phyloP scores from a whole-genome alignment of 768 basidiomycete species.

The Boletus subcaerulescens region DNA sequence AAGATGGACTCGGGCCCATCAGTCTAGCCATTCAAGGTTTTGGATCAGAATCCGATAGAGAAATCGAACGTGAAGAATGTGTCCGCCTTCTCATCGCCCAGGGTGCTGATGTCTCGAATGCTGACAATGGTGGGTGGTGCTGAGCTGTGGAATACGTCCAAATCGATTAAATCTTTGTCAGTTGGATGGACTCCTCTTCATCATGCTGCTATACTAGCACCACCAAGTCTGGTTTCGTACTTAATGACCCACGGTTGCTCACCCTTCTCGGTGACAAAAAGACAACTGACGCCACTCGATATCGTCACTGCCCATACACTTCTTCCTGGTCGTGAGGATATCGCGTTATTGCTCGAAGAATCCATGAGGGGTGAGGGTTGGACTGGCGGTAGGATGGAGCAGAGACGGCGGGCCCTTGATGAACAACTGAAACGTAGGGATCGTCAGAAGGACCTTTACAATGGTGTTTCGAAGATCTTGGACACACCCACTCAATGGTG shows the following conservation, averaged over 20 bases:
- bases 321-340: slow-evolving; percentile 79
- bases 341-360: slow-evolving; percentile 83
- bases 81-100: slow-evolving; percentile 76
- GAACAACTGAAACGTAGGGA: slow-evolving; percentile 52
- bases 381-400: slow-evolving; percentile 75
- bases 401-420: slow-evolving; percentile 57
- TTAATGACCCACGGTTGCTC: slow-evolving; percentile 92
- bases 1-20: slow-evolving; percentile 82
- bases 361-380: slow-evolving; percentile 85
- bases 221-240: slow-evolving; percentile 88
- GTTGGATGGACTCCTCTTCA: slow-evolving; percentile 96
- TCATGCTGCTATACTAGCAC: slow-evolving; percentile 83
- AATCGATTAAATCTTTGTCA: slow-evolving; percentile 30
- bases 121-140: slow-evolving; percentile 58
- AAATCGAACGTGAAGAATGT: slow-evolving; percentile 89
- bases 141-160: background rate
- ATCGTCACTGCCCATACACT: slow-evolving; percentile 82
- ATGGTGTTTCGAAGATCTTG: slow-evolving; percentile 56
- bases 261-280: slow-evolving; percentile 69
- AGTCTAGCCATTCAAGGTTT: slow-evolving; percentile 79
- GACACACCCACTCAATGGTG: slow-evolving; percentile 64
- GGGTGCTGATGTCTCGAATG: slow-evolving; percentile 60
- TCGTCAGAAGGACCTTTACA: slow-evolving; percentile 53
- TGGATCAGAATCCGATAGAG: slow-evolving; percentile 75
- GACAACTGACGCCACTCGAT: slow-evolving; percentile 83